Conservation (phyloP, 345 rosid genomes). For the Stellera chamaejasme region DNA sequence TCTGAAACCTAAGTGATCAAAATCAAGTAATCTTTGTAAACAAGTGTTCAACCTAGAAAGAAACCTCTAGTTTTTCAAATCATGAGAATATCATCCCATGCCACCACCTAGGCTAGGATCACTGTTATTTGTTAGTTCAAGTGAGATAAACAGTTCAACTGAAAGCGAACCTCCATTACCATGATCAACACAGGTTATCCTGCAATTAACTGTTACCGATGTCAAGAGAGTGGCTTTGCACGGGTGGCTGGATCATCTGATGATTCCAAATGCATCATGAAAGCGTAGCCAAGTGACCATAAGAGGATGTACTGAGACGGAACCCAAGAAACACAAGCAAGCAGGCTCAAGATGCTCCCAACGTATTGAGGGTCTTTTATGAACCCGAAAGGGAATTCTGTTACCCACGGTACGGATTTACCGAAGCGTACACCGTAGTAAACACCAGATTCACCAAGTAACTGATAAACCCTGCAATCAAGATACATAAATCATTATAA, state of each 20-base stretch:
- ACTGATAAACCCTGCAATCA: slow-evolving; percentile 64
- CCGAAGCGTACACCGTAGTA: slow-evolving; percentile 89
- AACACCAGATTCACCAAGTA: slow-evolving; percentile 88
- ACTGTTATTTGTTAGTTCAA: no score
- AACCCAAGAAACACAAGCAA: slow-evolving; percentile 69
- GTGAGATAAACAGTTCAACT: no score
- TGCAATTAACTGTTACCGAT: no score
- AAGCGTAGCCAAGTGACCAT: slow-evolving; percentile 67
- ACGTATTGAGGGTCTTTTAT: slow-evolving; percentile 89
- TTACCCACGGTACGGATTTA: slow-evolving; percentile 73
- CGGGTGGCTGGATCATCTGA: slow-evolving; percentile 61
- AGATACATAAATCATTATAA: neutral
- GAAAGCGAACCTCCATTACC: no score
- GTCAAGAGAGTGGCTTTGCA: slow-evolving; percentile 50
- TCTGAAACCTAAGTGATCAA: no score
- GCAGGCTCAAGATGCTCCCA: slow-evolving; percentile 76
- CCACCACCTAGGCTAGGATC: no score
- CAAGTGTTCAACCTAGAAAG: no score
- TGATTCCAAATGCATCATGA: slow-evolving; percentile 62
- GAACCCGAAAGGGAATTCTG: slow-evolving; percentile 79
- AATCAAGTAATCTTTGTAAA: no score
- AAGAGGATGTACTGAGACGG: slow-evolving; percentile 73
- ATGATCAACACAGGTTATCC: no score
- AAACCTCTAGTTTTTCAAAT: no score
- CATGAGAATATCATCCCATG: no score